Evolutionary conservation across 2,329 filamentous ascomycete species (phyloP).

Genomic region (Penicillium vulpinum): DNA sequence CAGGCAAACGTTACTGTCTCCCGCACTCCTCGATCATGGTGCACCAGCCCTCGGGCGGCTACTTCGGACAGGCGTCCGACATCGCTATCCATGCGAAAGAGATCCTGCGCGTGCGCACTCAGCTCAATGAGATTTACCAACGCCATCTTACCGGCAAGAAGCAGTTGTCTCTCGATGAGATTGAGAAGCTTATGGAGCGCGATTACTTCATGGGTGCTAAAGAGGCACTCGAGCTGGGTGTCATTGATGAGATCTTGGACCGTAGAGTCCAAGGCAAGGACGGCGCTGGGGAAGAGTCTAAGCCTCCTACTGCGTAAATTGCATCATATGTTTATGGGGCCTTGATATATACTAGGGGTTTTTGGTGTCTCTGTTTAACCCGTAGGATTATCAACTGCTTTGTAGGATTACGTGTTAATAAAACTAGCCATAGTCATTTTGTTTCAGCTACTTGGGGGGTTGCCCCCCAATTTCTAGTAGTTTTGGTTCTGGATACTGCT

Average conservation of each 20-base stretch:
- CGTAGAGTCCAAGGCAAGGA: constrained; percentile 35
- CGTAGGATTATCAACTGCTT: neutral
- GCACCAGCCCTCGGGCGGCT: constrained; percentile 84
- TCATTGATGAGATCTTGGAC: constrained; percentile 84
- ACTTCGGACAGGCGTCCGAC: constrained; percentile 68
- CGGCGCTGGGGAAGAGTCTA: constrained; percentile 23
- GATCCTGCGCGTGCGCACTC: constrained; percentile 80
- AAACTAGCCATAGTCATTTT: neutral
- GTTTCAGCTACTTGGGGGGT: no score
- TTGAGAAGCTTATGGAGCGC: constrained; percentile 94
- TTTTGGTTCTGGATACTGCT: neutral
- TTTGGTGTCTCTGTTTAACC: neutral
- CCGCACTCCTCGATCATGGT: constrained; percentile 97
- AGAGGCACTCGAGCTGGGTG: constrained; percentile 85
- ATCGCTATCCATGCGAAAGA: constrained; percentile 98
- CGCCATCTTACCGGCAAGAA: constrained; percentile 72
- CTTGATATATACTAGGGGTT: neutral
- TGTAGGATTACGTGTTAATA: neutral
- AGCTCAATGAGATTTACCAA: constrained; percentile 88
- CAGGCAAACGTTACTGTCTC: constrained; percentile 81
- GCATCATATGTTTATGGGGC: neutral
- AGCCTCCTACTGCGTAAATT: constrained; percentile 21
- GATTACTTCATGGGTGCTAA: constrained; percentile 90
- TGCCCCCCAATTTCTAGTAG: neutral
- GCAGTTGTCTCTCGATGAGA: constrained; percentile 72